A percentile compares a stretch with the other conserved stretches of the same genome.
Conservation (phyloP, 176 grass and related monocot species). For the Otatea glauca region DNA sequence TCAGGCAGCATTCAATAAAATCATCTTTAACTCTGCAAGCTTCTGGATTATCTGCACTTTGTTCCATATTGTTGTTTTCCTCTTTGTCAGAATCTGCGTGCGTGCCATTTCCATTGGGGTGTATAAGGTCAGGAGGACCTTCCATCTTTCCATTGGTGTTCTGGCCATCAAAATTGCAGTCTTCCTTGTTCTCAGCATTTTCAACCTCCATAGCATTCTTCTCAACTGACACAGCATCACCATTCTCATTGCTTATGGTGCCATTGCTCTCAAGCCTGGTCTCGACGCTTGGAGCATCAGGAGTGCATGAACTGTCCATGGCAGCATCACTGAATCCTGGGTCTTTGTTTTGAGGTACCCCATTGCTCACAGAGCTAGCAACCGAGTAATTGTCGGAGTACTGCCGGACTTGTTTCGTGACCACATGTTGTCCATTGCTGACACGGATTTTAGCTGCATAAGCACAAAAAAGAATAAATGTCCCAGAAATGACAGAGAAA, state of each 20-base stretch:
- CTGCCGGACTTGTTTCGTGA: conserved; percentile 43
- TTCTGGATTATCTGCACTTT: neutral
- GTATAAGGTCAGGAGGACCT: neutral
- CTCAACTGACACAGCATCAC: neutral
- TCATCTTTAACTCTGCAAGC: neutral
- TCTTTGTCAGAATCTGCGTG: conserved; percentile 10
- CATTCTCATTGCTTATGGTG: conserved; percentile 23
- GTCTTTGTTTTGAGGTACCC: conserved; percentile 15
- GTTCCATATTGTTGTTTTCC: conserved; percentile 20
- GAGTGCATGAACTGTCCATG: neutral
- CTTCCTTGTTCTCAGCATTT: conserved; percentile 3
- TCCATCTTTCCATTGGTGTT: conserved; percentile 25
- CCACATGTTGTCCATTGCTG: conserved; percentile 37
- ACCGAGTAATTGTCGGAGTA: conserved; percentile 24
- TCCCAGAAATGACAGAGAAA: conserved; percentile 36
- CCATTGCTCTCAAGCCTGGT: conserved; percentile 2
- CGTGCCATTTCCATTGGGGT: neutral
- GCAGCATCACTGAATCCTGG: neutral
- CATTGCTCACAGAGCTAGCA: conserved; percentile 36
- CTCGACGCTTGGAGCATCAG: neutral
- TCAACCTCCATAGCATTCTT: conserved; percentile 11
- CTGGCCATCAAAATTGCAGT: conserved; percentile 2
- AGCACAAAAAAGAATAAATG: conserved; percentile 6
- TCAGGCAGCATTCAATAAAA: conserved; percentile 23
- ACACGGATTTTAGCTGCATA: conserved; percentile 66